Percentiles rank a stretch among this genome's conserved stretches.
Conservation (phyloP, 2,329 filamentous ascomycete genomes). For the Colletotrichum graminicola region DNA sequence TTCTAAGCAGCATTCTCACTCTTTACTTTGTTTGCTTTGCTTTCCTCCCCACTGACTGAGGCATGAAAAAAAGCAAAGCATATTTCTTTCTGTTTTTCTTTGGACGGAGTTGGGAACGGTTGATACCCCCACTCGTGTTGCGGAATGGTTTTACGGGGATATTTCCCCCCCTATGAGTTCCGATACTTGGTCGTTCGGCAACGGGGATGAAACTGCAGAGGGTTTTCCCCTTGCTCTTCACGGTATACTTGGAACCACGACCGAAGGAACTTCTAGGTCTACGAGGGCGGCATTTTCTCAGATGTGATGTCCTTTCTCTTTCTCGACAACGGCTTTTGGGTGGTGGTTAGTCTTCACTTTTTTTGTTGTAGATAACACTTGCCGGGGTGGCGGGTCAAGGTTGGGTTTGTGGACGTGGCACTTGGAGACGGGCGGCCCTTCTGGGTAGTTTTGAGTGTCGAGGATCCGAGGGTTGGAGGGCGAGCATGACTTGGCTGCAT, state of each 20-base stretch:
- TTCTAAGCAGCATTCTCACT: constrained; percentile 45
- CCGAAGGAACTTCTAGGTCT: background rate
- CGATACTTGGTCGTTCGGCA: constrained; percentile 15
- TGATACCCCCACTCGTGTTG: background rate
- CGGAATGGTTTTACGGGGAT: background rate
- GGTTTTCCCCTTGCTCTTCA: background rate
- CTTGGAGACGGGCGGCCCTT: background rate
- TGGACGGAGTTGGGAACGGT: background rate
- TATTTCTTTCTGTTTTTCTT: background rate
- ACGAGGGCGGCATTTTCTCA: background rate
- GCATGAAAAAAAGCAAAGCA: too few species aligned
- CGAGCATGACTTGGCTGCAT: background rate
- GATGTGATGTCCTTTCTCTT: background rate
- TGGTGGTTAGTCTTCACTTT: background rate
- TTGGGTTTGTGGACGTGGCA: background rate
- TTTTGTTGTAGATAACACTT: constrained; percentile 1
- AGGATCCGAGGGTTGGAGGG: constrained; percentile 7
- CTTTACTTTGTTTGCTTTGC: background rate
- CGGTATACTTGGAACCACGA: background rate
- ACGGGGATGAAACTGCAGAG: constrained; percentile 11
- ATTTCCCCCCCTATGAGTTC: background rate
- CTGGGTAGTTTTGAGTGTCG: constrained; percentile 15
- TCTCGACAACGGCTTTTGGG: background rate
- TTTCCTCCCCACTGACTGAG: background rate
- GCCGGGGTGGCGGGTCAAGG: background rate